Conservation (phyloP, 1,284 basidiomycete genomes). For the Ustilago nuda region DNA sequence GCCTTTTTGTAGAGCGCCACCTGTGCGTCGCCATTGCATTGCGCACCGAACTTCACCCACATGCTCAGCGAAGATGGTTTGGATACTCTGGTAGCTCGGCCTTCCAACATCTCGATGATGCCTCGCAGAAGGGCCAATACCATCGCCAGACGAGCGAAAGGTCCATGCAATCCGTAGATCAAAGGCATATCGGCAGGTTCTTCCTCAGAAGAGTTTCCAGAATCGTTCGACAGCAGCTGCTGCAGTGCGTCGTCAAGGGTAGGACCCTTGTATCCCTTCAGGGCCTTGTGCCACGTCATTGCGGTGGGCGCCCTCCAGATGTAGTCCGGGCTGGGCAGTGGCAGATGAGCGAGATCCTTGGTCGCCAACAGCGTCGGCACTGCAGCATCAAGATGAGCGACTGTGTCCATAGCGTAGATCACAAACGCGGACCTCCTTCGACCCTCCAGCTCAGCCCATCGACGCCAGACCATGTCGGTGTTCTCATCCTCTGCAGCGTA, state of each 20-base stretch:
- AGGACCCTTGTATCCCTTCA: conserved; percentile 36
- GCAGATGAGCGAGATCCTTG: conserved; percentile 56
- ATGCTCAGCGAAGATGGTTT: conserved; percentile 40
- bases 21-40: conserved; percentile 29
- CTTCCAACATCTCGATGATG: conserved; percentile 61
- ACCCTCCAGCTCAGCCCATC: conserved; percentile 60
- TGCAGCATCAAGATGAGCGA: conserved; percentile 55
- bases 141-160: conserved; percentile 59
- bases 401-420: conserved; percentile 57
- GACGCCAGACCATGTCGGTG: conserved; percentile 56
- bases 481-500: conserved; percentile 41
- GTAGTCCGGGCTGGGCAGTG: conserved; percentile 55
- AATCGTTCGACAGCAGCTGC: conserved; percentile 39
- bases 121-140: conserved; percentile 60
- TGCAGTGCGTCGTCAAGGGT: conserved; percentile 56
- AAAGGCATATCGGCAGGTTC: conserved; percentile 18
- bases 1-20: conserved; percentile 52
- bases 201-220: conserved; percentile 12
- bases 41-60: conserved; percentile 35
- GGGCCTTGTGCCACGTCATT: conserved; percentile 39
- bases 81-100: conserved; percentile 38
- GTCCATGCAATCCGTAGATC: conserved; percentile 54
- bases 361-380: conserved; percentile 43
- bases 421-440: conserved; percentile 55
- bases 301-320: conserved; percentile 57